Evolutionary conservation across 306 rosid species (phyloP), one percentile per base, ranked within the genome.

Genomic region (Cyclanthera cordifolia): DNA sequence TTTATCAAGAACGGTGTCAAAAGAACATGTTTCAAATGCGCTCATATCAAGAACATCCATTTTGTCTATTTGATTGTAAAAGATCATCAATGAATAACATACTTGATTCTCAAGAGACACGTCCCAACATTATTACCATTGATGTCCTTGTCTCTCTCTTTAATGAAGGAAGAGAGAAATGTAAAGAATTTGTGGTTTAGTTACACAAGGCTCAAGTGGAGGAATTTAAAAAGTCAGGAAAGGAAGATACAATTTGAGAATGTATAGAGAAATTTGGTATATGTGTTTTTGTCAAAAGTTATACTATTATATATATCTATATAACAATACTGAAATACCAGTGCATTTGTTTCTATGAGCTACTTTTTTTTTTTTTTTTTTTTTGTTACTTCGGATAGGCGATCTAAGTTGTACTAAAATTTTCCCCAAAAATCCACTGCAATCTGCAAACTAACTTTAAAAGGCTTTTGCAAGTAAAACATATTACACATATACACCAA

Each of bases 21-120:
- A 87, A 67, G 86, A 82, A 61, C 77, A 78, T 34, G 87, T 73
- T 76, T 77, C 78, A 82, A 90, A 88, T 50, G 70, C 75, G 81
- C 78, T 74, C 97, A 88, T 87, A 69, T 86, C 85, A 72, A 92
- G 82, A 6, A 75, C 97, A 83, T 90, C 97, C 97, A 90, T 90
- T 80, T 74, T 27, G 65, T 84, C 97, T 88, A 76, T 70, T 65
- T 15, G 77, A 52, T 76, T 43, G 67, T 74, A 57, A 74, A 73
- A 75, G 77, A 47, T 58, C 49, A 46, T 34, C 8, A 45, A 23
- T 1, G 10, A 39, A 34, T 30, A 59, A n/a, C n/a, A n/a, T n/a
- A n/a, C n/a, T n/a, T n/a, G n/a, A n/a, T n/a, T n/a, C n/a, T n/a
- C n/a, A n/a, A n/a, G n/a, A n/a, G n/a, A n/a, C n/a, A n/a, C n/a